Conservation (phyloP, 495 filamentous ascomycete species). For the Penicillium flavigenum region DNA sequence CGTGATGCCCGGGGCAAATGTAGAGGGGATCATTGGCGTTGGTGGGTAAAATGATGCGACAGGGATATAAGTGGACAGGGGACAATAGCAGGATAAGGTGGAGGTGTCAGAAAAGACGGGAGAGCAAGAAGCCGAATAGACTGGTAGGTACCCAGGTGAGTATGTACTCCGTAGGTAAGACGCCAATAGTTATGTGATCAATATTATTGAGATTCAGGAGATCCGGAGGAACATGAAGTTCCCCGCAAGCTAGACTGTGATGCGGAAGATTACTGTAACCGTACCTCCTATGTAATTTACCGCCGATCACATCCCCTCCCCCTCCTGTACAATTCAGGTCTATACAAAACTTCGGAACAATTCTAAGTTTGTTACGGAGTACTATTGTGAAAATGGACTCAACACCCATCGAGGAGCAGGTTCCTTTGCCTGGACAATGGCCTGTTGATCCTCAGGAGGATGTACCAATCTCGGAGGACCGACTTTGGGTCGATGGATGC, state of each 20-base stretch:
- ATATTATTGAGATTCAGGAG: slow-evolving; percentile 10
- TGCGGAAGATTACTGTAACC: slow-evolving; percentile 5
- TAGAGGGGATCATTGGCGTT: slow-evolving; percentile 38
- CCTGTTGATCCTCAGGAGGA: slow-evolving; percentile 67
- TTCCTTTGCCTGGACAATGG: slow-evolving; percentile 57
- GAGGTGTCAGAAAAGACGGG: slow-evolving; percentile 6
- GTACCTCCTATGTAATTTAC: slow-evolving; percentile 9
- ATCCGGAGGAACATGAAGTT: slow-evolving; percentile 13
- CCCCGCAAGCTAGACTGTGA: slow-evolving; percentile 18
- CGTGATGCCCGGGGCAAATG: slow-evolving; percentile 36
- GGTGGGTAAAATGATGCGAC: slow-evolving; percentile 11
- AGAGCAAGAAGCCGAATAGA: not conserved
- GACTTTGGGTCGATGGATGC: slow-evolving; percentile 97
- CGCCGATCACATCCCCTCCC: slow-evolving; percentile 9
- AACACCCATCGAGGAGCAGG: slow-evolving; percentile 31
- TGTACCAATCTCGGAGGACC: slow-evolving; percentile 59
- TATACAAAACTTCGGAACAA: not conserved
- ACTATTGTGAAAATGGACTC: slow-evolving; percentile 16
- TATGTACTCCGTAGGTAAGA: too few relatives aligned
- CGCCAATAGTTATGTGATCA: too few relatives aligned
- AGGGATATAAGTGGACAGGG: slow-evolving; percentile 8
- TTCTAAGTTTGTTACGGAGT: not conserved
- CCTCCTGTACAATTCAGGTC: slow-evolving; percentile 1
- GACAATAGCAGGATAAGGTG: slow-evolving; percentile 3
- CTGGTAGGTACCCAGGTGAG: not conserved